phyloP scores from a whole-genome alignment of 2,329 filamentous ascomycete species.

The Fusarium sp. region DNA sequence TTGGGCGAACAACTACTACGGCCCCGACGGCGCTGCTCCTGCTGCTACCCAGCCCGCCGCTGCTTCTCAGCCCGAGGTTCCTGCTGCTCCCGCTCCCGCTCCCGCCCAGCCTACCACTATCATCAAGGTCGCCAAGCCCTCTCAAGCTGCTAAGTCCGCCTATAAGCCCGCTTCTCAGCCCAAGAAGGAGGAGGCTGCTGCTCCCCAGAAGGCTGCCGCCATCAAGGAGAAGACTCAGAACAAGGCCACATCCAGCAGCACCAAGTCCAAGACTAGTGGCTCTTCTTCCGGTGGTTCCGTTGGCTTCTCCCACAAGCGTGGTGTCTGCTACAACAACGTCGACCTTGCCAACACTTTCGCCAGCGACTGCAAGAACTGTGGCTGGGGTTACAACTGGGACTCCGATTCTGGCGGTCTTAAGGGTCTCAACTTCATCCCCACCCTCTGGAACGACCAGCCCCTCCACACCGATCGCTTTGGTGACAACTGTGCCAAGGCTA shows the following conservation, averaged over 20 bases:
- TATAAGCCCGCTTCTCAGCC: slow-evolving; percentile 7
- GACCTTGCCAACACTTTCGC: slow-evolving; percentile 63
- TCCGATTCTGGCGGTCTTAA: slow-evolving; percentile 56
- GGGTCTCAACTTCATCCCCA: slow-evolving; percentile 71
- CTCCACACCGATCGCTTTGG: slow-evolving; percentile 62
- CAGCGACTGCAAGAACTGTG: slow-evolving; percentile 53
- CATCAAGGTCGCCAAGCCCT: slow-evolving; percentile 41
- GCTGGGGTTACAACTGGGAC: slow-evolving; percentile 79
- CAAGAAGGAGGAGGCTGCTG: not conserved
- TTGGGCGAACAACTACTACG: slow-evolving; percentile 53
- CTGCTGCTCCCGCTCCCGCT: slow-evolving; percentile 17
- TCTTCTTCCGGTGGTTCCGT: slow-evolving; percentile 22
- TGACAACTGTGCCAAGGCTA: slow-evolving; percentile 60
- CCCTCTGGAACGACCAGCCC: slow-evolving; percentile 67
- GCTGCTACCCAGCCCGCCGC: slow-evolving; percentile 33
- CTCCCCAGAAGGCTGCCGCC: slow-evolving; percentile 7
- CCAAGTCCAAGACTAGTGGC: slow-evolving; percentile 6
- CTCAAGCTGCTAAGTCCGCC: slow-evolving; percentile 18
- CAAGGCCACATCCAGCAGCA: slow-evolving; percentile 11
- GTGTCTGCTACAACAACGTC: slow-evolving; percentile 74
- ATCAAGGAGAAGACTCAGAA: slow-evolving; percentile 15
- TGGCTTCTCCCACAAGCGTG: slow-evolving; percentile 64
- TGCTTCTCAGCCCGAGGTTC: slow-evolving; percentile 16
- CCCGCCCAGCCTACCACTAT: slow-evolving; percentile 38
- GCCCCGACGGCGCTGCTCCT: slow-evolving; percentile 41